phyloP scores from a whole-genome alignment of 306 rosid genomes.

The Rosa multiflora region DNA sequence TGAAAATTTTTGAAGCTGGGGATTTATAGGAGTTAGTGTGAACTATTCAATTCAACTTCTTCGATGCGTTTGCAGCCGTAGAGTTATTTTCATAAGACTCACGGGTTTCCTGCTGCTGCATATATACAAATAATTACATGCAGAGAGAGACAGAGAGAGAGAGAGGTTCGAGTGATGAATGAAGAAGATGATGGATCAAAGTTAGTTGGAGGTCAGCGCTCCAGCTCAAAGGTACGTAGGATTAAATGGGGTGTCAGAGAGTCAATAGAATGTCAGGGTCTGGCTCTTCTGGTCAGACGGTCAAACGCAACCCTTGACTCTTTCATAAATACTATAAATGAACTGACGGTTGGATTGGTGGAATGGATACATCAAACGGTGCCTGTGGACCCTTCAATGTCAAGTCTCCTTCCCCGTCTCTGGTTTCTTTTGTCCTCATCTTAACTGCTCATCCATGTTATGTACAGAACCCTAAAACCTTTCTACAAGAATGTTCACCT shows the following conservation, averaged over 20 bases:
- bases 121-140: neutral
- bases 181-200: neutral
- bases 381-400: constrained; percentile 35
- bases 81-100: neutral
- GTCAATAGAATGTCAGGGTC: constrained; percentile 44
- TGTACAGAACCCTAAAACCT: neutral
- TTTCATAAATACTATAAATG: constrained; percentile 15
- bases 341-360: constrained; percentile 20
- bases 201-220: neutral
- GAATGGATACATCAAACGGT: constrained; percentile 37
- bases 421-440: neutral
- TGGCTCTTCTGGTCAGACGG: constrained; percentile 30
- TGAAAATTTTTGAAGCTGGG: neutral
- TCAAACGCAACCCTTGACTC: constrained; percentile 26
- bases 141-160: constrained; percentile 2
- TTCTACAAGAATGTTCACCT: neutral
- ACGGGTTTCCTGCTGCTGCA: neutral
- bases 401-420: neutral
- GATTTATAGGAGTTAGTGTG: too few relatives aligned
- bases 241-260: constrained; percentile 41
- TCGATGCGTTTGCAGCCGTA: neutral
- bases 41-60: neutral
- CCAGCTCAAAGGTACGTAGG: neutral
- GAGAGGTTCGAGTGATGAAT: neutral
- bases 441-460: neutral